Percentiles rank a stretch among this genome's conserved stretches.
phyloP scores from a whole-genome alignment of 148 eudicot genomes.

The Nepenthes gracilis region DNA sequence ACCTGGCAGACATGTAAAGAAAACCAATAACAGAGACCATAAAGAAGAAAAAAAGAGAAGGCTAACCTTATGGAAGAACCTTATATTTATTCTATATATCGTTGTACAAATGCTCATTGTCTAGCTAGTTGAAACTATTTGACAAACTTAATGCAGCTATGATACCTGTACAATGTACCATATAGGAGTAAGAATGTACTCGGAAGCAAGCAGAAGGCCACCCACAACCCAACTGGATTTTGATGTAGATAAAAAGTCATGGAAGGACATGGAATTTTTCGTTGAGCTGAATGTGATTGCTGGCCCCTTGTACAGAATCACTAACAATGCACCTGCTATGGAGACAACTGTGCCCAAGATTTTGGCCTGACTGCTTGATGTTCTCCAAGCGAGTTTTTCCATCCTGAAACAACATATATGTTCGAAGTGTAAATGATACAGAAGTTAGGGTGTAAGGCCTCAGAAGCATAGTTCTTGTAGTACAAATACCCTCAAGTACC shows the following conservation, averaged over 20 bases:
- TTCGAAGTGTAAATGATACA: neutral
- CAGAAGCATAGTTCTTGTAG: too few species aligned
- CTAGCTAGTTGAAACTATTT: too few species aligned
- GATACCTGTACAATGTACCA: constrained; percentile 86
- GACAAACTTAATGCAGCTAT: neutral
- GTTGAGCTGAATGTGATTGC: constrained; percentile 14
- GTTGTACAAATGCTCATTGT: too few species aligned
- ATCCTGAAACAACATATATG: constrained; percentile 21
- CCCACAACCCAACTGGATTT: constrained; percentile 45
- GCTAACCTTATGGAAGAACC: too few species aligned
- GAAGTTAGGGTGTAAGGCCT: neutral
- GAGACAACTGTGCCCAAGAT: constrained; percentile 53
- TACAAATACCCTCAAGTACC: too few species aligned
- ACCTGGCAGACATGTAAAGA: too few species aligned
- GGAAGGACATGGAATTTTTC: constrained; percentile 10
- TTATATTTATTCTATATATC: too few species aligned
- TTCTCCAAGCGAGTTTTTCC: constrained; percentile 52
- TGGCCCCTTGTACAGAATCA: constrained; percentile 53
- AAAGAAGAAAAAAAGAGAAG: too few species aligned
- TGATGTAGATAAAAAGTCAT: constrained; percentile 10
- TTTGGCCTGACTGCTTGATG: constrained; percentile 53
- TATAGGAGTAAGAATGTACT: constrained; percentile 58
- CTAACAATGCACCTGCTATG: constrained; percentile 55
- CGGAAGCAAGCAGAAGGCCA: constrained; percentile 47
- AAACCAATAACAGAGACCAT: neutral